phyloP scores from a whole-genome alignment of 495 filamentous ascomycete species.

The Astrothelium macrocarpum region DNA sequence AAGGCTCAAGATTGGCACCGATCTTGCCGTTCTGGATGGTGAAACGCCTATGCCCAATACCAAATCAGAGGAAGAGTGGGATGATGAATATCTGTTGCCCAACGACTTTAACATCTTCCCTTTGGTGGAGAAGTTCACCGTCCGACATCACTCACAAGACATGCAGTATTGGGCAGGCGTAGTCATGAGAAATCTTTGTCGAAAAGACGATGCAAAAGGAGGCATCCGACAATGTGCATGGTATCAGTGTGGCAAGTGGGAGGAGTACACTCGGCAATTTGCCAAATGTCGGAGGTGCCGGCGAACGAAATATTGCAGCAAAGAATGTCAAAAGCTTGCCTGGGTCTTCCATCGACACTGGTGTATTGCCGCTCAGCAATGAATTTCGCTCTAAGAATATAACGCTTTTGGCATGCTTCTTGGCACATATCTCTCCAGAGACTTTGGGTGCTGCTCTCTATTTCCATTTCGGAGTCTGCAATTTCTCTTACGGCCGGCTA shows the following conservation, averaged over 20 bases:
- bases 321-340: slow-evolving; percentile 97
- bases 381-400: neutral
- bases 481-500: neutral
- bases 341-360: slow-evolving; percentile 98
- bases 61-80: slow-evolving; percentile 48
- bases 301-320: slow-evolving; percentile 98
- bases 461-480: neutral
- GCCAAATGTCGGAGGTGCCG: slow-evolving; percentile 95
- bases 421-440: neutral
- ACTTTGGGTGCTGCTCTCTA: neutral
- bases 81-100: slow-evolving; percentile 84
- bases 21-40: slow-evolving; percentile 68
- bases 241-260: slow-evolving; percentile 97
- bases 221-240: slow-evolving; percentile 95
- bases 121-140: slow-evolving; percentile 94
- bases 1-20: slow-evolving; percentile 76
- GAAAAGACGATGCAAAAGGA: slow-evolving; percentile 88
- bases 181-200: slow-evolving; percentile 96
- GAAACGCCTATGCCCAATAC: slow-evolving; percentile 40
- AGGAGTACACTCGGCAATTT: slow-evolving; percentile 89
- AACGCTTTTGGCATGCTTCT: neutral
- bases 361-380: slow-evolving; percentile 66
- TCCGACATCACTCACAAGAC: slow-evolving; percentile 61
- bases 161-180: slow-evolving; percentile 99
- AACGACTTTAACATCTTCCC: slow-evolving; percentile 98